A percentile compares a stretch with the other conserved stretches of the same genome.
phyloP scores from a whole-genome alignment of 2,329 filamentous ascomycete genomes.

The Bipolaris zeicola region DNA sequence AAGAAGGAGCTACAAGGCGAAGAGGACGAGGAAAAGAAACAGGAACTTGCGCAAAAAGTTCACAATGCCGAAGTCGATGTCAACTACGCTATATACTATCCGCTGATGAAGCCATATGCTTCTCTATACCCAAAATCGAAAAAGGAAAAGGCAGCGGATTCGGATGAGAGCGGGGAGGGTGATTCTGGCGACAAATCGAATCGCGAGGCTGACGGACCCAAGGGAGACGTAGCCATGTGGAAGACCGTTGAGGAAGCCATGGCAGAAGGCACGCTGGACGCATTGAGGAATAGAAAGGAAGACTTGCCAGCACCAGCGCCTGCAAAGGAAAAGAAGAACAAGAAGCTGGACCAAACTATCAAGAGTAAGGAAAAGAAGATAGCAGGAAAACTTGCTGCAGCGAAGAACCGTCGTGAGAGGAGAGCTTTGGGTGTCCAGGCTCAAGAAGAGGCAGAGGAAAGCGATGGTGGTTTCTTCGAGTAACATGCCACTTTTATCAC shows the following conservation, averaged over 20 bases:
- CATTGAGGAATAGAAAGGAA: slow-evolving; percentile 60
- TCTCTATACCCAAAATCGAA: slow-evolving; percentile 56
- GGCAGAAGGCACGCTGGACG: slow-evolving; percentile 61
- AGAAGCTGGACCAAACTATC: slow-evolving; percentile 14
- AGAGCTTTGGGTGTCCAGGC: slow-evolving; percentile 26
- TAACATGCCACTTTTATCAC: slow-evolving; percentile 14
- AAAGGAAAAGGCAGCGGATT: slow-evolving; percentile 23
- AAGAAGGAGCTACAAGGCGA: slow-evolving; percentile 61
- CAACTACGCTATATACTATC: slow-evolving; percentile 75
- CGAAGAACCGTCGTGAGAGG: slow-evolving; percentile 27
- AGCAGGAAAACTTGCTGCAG: slow-evolving; percentile 16
- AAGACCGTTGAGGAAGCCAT: slow-evolving; percentile 68
- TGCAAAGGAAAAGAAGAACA: slow-evolving; percentile 26
- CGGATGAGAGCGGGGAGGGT: slow-evolving; percentile 28
- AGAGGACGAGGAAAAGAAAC: slow-evolving; percentile 58
- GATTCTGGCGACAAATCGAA: slow-evolving; percentile 38
- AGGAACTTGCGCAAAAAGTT: slow-evolving; percentile 60
- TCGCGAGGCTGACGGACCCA: slow-evolving; percentile 47
- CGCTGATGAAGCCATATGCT: slow-evolving; percentile 72
- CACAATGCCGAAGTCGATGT: slow-evolving; percentile 74
- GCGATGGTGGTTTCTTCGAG: slow-evolving; percentile 49
- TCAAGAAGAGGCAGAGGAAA: slow-evolving; percentile 40
- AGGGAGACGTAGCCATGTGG: slow-evolving; percentile 69
- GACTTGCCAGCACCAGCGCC: slow-evolving; percentile 28
- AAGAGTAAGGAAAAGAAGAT: slow-evolving; percentile 26